Conservation (phyloP, 371 early-diverging fungal genomes). For the Mortierella sp. region DNA sequence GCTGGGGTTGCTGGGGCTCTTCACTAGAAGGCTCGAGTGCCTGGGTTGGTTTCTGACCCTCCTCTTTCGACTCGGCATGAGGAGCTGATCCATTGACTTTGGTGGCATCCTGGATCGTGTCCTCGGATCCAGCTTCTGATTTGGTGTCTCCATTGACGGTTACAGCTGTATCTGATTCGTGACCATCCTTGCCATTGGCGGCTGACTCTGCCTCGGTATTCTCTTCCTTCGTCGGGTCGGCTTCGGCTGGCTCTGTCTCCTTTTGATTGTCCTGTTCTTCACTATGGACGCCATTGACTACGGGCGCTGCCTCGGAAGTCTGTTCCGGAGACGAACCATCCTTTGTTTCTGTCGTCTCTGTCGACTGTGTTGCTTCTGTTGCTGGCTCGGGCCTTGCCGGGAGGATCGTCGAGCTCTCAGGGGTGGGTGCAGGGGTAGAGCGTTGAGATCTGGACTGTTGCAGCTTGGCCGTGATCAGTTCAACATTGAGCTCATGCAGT, state of each 20-base stretch:
- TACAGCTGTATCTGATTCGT: slow-evolving; percentile 5
- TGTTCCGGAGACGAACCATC: background rate
- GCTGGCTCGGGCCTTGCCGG: slow-evolving; percentile 24
- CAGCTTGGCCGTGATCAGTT: slow-evolving; percentile 72
- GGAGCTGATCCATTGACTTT: no score
- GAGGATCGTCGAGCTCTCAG: slow-evolving; percentile 46
- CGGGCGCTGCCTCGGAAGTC: no score
- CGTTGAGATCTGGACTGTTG: slow-evolving; percentile 59
- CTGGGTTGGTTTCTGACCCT: slow-evolving; percentile 13
- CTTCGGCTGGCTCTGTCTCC: background rate
- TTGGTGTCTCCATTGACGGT: slow-evolving; percentile 15
- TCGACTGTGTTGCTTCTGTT: slow-evolving; percentile 2
- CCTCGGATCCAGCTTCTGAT: slow-evolving; percentile 12
- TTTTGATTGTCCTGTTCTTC: background rate
- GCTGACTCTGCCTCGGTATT: slow-evolving; percentile 19
- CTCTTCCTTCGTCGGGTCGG: background rate
- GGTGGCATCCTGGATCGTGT: slow-evolving; percentile 6
- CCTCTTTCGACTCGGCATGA: background rate
- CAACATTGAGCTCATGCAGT: slow-evolving; percentile 81
- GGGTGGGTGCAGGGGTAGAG: slow-evolving; percentile 35
- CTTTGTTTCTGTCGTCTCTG: slow-evolving; percentile 1
- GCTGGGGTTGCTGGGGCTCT: slow-evolving; percentile 4
- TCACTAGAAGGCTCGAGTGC: no score
- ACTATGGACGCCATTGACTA: slow-evolving; percentile 1
- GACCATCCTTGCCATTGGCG: slow-evolving; percentile 1